phyloP scores from a whole-genome alignment of 2,329 filamentous ascomycete species.

The Coniochaeta pulveracea region DNA sequence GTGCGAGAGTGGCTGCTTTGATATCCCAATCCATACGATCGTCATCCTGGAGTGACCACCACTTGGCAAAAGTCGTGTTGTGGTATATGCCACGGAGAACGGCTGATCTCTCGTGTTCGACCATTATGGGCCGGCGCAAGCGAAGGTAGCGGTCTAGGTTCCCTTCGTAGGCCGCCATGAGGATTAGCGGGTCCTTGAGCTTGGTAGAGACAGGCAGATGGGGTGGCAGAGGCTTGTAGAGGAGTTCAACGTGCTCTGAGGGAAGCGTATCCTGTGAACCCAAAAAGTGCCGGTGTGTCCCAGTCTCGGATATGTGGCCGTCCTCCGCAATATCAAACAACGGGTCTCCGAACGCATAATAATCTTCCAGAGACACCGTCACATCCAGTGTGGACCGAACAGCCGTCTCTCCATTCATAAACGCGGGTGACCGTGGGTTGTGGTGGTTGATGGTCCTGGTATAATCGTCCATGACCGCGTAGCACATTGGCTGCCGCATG shows the following conservation, averaged over 20 bases:
- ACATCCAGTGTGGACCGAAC: constrained; percentile 10
- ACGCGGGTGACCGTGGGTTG: constrained; percentile 2
- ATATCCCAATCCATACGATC: too few species aligned
- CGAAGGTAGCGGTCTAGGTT: constrained; percentile 25
- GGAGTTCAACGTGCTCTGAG: constrained; percentile 6
- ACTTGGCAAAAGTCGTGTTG: constrained; percentile 8
- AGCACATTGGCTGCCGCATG: constrained; percentile 16
- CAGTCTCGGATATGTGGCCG: constrained; percentile 8
- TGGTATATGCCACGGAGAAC: constrained; percentile 8
- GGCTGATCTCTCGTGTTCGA: neutral
- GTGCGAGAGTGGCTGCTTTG: too few species aligned
- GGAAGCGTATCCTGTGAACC: constrained; percentile 2
- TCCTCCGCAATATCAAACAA: constrained; percentile 20
- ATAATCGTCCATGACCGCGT: constrained; percentile 25
- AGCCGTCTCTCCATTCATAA: constrained; percentile 23
- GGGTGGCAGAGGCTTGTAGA: constrained; percentile 20
- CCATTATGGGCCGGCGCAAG: constrained; percentile 14
- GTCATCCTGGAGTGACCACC: constrained; percentile 7
- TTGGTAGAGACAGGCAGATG: constrained; percentile 21
- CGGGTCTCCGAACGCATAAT: neutral
- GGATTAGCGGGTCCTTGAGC: constrained; percentile 25
- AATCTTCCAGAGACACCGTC: neutral
- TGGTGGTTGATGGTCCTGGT: constrained; percentile 11
- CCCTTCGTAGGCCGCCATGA: constrained; percentile 22
- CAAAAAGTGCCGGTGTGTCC: neutral